Conservation (phyloP, 108 stramenopile species). For the Seminavis robusta region DNA sequence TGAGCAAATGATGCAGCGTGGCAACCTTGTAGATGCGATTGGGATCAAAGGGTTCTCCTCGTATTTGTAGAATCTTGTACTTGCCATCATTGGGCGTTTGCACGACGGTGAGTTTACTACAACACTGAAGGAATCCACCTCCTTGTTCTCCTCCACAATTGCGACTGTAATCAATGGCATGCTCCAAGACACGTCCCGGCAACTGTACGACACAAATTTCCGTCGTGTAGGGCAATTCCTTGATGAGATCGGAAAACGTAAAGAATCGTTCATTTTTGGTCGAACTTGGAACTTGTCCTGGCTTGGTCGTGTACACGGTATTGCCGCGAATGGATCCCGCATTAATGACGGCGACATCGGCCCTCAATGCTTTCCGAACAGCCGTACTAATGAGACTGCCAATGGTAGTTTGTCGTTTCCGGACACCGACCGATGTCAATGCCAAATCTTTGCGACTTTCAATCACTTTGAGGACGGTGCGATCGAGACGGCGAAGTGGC, state of each 20-base stretch:
- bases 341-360: conserved; percentile 32
- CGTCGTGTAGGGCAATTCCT: conserved; percentile 31
- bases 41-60: conserved; percentile 31
- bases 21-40: conserved; percentile 17
- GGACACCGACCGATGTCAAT: too few species aligned
- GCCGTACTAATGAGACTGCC: too few species aligned
- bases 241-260: conserved; percentile 37
- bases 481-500: too few species aligned
- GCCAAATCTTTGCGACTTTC: too few species aligned
- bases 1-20: conserved; percentile 17
- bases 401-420: too few species aligned
- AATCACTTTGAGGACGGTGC: too few species aligned
- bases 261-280: conserved; percentile 35
- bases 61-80: too few species aligned
- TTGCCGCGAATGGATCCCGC: conserved; percentile 37
- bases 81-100: too few species aligned
- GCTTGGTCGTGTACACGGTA: conserved; percentile 13
- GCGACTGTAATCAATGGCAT: conserved; percentile 25
- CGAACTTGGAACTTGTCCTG: too few species aligned
- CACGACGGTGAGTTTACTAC: too few species aligned
- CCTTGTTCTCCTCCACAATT: too few species aligned
- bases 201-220: conserved; percentile 17
- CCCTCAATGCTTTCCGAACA: conserved; percentile 25
- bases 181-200: conserved; percentile 29
- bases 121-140: conserved; percentile 26